Percentiles rank a stretch among this genome's conserved stretches.
Conservation (phyloP, 2,329 filamentous ascomycete genomes). For the Gnomoniopsis smithogilvyi region DNA sequence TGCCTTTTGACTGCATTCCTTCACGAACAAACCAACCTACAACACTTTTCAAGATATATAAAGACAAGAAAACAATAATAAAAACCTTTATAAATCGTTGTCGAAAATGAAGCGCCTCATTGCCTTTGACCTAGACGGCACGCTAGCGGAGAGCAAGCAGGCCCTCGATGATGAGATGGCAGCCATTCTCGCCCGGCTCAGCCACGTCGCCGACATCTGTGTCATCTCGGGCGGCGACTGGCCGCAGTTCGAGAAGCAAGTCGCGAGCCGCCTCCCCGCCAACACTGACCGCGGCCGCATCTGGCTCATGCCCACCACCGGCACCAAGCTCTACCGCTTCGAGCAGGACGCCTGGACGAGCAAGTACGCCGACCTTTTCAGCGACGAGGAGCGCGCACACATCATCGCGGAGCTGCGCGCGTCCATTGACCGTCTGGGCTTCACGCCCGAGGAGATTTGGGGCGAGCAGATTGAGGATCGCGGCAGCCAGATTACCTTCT, state of each 20-base stretch:
- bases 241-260: constrained; percentile 38
- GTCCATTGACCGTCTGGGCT: constrained; percentile 33
- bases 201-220: constrained; percentile 35
- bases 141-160: constrained; percentile 19
- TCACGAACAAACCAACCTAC: too few species aligned
- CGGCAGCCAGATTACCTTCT: constrained; percentile 39
- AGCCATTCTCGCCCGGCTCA: constrained; percentile 22
- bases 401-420: constrained; percentile 33
- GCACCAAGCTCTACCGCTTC: constrained; percentile 37
- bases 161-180: constrained; percentile 16
- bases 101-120: constrained; percentile 14
- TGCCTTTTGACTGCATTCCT: too few species aligned
- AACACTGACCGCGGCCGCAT: constrained; percentile 33
- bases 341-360: constrained; percentile 27
- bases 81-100: too few species aligned
- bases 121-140: constrained; percentile 19
- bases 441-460: constrained; percentile 35
- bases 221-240: constrained; percentile 40
- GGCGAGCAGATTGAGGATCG: constrained; percentile 37
- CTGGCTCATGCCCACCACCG: constrained; percentile 40
- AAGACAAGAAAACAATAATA: too few species aligned
- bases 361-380: constrained; percentile 37
- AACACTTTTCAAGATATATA: too few species aligned
- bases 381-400: constrained; percentile 24
- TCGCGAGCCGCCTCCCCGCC: constrained; percentile 33